Evolutionary conservation across 352 stramenopile genomes (phyloP).

Genomic region (Pythium phragmitis): DNA sequence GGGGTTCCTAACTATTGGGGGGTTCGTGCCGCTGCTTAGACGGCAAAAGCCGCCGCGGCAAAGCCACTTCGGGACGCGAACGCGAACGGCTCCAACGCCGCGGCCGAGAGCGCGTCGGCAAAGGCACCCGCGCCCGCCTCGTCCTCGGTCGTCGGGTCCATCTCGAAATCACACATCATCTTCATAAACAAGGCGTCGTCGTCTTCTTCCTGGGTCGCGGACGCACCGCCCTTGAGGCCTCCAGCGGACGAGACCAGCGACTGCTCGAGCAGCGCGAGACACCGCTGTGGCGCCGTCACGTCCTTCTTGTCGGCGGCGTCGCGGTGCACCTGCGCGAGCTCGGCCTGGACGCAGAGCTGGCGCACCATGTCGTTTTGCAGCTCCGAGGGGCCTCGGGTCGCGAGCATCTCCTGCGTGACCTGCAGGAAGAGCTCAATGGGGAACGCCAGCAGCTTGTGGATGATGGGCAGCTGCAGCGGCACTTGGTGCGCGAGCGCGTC

Average conservation of each 20-base stretch:
- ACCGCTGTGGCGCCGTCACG: slow-evolving; percentile 1
- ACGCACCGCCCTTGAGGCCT: slow-evolving; percentile 8
- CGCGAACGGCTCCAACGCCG: slow-evolving; percentile 23
- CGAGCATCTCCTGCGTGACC: slow-evolving; percentile 24
- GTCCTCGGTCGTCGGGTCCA: slow-evolving; percentile 20
- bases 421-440: slow-evolving; percentile 28
- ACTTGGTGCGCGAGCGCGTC: slow-evolving; percentile 17
- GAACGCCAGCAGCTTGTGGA: slow-evolving; percentile 17
- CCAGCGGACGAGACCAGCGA: slow-evolving; percentile 12
- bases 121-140: slow-evolving; percentile 11
- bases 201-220: slow-evolving; percentile 15
- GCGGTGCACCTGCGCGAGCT: slow-evolving; percentile 24
- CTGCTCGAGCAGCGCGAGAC: slow-evolving; percentile 18
- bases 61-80: slow-evolving; percentile 15
- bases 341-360: slow-evolving; percentile 26
- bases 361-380: slow-evolving; percentile 16
- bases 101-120: slow-evolving; percentile 14
- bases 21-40: slow-evolving; percentile 2
- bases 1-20: slow-evolving; percentile 5
- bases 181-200: slow-evolving; percentile 29
- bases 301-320: slow-evolving; percentile 10
- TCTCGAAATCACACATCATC: slow-evolving; percentile 30
- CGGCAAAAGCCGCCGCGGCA: slow-evolving; percentile 20
- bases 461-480: slow-evolving; percentile 1
- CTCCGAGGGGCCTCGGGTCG: slow-evolving; percentile 14